Percentiles rank a stretch among this genome's conserved stretches.
These are phyloP conservation scores for Apiotrichum porosum DNA, from an alignment of 1,284 basidiomycete species.

Conservation along the genomic window DNA sequence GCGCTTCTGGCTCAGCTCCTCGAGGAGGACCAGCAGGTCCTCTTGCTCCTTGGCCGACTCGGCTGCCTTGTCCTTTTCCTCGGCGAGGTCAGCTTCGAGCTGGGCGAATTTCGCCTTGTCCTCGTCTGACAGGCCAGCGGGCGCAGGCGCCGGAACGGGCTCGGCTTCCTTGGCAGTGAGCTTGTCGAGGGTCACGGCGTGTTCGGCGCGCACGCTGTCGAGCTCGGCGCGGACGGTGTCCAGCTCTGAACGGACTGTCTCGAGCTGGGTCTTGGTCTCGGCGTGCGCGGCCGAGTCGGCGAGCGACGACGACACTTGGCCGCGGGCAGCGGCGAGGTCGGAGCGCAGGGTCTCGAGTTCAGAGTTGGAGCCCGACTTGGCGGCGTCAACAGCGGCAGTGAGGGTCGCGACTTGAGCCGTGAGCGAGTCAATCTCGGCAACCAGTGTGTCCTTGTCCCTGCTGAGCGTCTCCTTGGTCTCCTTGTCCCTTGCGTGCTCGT, in stretches of 20 bases:
- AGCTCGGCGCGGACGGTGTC: conserved; percentile 18
- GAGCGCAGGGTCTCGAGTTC: conserved; percentile 30
- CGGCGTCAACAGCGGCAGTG: conserved; percentile 12
- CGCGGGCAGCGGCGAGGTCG: conserved; percentile 26
- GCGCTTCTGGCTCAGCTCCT: conserved; percentile 83
- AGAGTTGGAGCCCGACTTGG: not conserved
- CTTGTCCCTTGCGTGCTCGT: conserved; percentile 49
- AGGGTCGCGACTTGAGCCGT: conserved; percentile 38
- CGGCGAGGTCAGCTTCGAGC: conserved; percentile 51
- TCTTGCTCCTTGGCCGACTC: conserved; percentile 93
- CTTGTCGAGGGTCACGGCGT: conserved; percentile 11
- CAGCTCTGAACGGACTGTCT: conserved; percentile 26
- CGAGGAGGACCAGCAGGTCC: conserved; percentile 85
- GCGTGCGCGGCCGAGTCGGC: conserved; percentile 21
- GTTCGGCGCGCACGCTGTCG: conserved; percentile 1
- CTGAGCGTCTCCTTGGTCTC: too few relatives aligned
- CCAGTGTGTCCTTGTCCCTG: conserved; percentile 50
- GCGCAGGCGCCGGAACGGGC: not conserved
- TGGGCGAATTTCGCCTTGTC: conserved; percentile 3
- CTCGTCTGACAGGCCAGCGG: conserved; percentile 2
- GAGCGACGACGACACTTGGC: conserved; percentile 19
- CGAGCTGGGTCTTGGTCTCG: conserved; percentile 28
- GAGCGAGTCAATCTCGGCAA: conserved; percentile 45
- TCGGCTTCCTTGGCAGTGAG: conserved; percentile 12
- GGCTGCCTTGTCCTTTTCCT: conserved; percentile 60